Base-by-base conservation (phyloP, 768 basidiomycete species). In the Nevesoporus exiguus region DNA sequence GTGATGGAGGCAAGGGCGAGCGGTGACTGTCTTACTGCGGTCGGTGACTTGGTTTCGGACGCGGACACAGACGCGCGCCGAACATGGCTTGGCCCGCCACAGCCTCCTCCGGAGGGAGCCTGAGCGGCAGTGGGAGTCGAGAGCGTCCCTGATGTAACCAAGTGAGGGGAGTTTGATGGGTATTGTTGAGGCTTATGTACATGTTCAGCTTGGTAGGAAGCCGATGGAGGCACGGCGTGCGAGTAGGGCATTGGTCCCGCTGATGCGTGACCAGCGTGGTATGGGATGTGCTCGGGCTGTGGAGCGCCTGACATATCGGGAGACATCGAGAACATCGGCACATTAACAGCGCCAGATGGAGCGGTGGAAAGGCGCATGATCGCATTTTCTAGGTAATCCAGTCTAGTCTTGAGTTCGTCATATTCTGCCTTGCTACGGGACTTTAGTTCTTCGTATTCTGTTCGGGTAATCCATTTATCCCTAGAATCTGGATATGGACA, bases 401-500 rank as follows among this genome's bases (percentile, higher is more conserved):
- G 72, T 48, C 85, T 82, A 19, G 76, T 69, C 64, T 82, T 86
- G 61, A 93, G 80, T 40, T 86, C 84, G 51, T 81, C 79, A 7
- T 61, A 58, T 45, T 70, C 71, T 17, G 61, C 60, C 48, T 47
- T 70, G 27, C 48, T 65, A 33, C 86, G 80, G 34, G 77, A 66
- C 63, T 81, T 86, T 60, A 92, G 80, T 21, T 88, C 86, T 45
- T 92, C 88, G 64, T 86, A 87, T 61, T 92, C 90, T 27, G 80
- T 73, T 21, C 88, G 79, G 34, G 84, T 85, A 53, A 90, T 88
- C 68, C 89, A 90, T 71, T 90, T 91, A 70, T 91, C 90, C 57
- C 86, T 87, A 62, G 34, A 59, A 47, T 27, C 41, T 50, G 22
- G 48, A 44, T 11, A 39, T 69, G 41, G 61, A 54, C 56, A 44